phyloP scores from a whole-genome alignment of 306 rosid species.

The Castanea mollissima region DNA sequence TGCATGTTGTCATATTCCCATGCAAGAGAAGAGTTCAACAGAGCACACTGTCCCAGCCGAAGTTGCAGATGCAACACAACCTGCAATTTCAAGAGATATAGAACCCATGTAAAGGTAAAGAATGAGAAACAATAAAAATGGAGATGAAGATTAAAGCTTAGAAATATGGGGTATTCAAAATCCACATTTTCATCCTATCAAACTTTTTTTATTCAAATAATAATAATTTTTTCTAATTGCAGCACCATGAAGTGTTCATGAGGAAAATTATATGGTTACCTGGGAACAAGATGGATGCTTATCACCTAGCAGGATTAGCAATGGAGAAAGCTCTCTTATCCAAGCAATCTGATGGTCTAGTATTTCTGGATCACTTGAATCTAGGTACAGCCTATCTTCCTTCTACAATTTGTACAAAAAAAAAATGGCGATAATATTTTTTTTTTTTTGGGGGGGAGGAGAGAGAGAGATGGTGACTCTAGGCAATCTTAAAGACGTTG shows the following conservation, averaged over 20 bases:
- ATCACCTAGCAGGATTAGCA: conserved; percentile 72
- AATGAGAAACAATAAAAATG: neutral
- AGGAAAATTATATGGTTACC: conserved; percentile 41
- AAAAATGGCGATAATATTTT: neutral
- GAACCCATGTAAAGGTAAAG: neutral
- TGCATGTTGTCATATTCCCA: conserved; percentile 56
- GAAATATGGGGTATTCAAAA: conserved; percentile 20
- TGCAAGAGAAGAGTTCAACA: conserved; percentile 50
- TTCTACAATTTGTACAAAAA: conserved; percentile 41
- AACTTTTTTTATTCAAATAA: neutral
- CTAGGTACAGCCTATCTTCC: conserved; percentile 35
- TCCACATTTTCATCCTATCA: conserved; percentile 2
- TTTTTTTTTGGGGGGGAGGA: neutral
- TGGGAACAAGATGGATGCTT: conserved; percentile 50
- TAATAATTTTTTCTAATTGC: conserved; percentile 3
- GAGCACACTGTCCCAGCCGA: conserved; percentile 61
- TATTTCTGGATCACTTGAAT: conserved; percentile 46
- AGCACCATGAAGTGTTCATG: conserved; percentile 10
- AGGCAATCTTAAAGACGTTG: neutral
- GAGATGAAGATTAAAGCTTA: neutral
- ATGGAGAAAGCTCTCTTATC: conserved; percentile 69
- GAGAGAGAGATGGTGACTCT: neutral
- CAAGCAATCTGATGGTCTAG: conserved; percentile 55
- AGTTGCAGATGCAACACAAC: conserved; percentile 62
- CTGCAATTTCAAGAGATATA: conserved; percentile 29